Percentiles rank a stretch among this genome's conserved stretches.
phyloP scores from a whole-genome alignment of 139 green algal genomes.

The Eudorina sp. region DNA sequence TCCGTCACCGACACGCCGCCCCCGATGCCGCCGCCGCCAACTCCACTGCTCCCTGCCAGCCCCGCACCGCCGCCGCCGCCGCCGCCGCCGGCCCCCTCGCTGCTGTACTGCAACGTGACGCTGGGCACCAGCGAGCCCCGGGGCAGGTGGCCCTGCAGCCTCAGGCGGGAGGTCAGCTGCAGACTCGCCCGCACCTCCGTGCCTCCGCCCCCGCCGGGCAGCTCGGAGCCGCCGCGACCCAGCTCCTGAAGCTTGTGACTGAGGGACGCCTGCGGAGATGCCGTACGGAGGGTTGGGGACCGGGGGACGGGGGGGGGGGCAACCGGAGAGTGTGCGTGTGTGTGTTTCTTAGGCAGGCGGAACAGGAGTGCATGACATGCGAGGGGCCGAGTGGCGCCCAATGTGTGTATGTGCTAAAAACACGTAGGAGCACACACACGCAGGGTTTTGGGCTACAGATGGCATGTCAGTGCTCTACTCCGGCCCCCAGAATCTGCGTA shows the following conservation, averaged over 20 bases:
- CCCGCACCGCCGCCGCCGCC: no score
- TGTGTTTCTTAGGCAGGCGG: no score
- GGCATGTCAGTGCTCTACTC: no score
- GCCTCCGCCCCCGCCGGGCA: conserved; percentile 37
- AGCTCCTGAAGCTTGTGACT: conserved; percentile 83
- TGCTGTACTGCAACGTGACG: conserved; percentile 89
- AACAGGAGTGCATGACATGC: no score
- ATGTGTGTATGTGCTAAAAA: no score
- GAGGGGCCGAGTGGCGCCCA: no score
- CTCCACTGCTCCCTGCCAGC: background rate
- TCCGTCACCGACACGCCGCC: background rate
- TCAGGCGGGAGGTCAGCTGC: conserved; percentile 81
- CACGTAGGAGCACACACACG: no score
- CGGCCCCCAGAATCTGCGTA: no score
- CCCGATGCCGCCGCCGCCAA: background rate
- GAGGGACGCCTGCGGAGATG: conserved; percentile 78
- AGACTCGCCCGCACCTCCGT: conserved; percentile 92
- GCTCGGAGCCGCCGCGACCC: conserved; percentile 48
- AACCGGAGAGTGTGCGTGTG: background rate
- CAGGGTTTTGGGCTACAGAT: no score
- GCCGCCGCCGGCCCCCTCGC: conserved; percentile 56
- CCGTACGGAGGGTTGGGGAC: background rate
- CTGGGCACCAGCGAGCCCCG: conserved; percentile 73
- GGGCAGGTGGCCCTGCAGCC: conserved; percentile 87
- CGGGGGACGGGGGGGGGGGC: background rate